Percentiles rank a stretch among this genome's conserved stretches.
Evolutionary conservation across 1,284 basidiomycete genomes (phyloP).

Genomic region (Ustilago hordei): DNA sequence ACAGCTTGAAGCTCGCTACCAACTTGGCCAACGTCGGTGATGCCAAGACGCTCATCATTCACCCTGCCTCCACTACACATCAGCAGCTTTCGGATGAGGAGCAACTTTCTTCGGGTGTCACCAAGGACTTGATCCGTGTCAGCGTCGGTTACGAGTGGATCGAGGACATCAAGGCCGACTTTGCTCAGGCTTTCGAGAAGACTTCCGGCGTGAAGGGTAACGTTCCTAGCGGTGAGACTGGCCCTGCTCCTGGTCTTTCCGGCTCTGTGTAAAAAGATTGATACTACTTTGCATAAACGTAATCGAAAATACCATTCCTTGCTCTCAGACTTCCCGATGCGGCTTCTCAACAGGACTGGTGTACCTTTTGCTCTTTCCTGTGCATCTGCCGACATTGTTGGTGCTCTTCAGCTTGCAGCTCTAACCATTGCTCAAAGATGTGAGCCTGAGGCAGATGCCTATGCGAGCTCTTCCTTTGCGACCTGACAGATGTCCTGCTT

Average conservation of each 20-base stretch:
- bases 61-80: constrained; percentile 86
- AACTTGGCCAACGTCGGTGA: constrained; percentile 66
- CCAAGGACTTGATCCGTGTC: constrained; percentile 82
- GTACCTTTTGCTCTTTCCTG: background rate
- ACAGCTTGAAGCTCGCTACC: constrained; percentile 78
- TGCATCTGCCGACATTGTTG: background rate
- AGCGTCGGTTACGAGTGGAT: constrained; percentile 87
- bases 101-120: constrained; percentile 79
- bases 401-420: constrained; percentile 5
- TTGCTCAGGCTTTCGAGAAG: constrained; percentile 75
- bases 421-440: background rate
- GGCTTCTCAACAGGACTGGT: constrained; percentile 30
- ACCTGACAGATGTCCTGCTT: too few species aligned
- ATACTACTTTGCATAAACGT: background rate
- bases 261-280: constrained; percentile 44
- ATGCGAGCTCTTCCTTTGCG: too few species aligned
- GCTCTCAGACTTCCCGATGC: background rate
- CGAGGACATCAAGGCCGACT: constrained; percentile 79
- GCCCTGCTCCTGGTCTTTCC: constrained; percentile 54
- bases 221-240: constrained; percentile 41
- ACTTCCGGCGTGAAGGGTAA: constrained; percentile 47
- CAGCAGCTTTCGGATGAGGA: constrained; percentile 80
- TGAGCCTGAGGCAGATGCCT: background rate
- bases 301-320: background rate
- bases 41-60: constrained; percentile 71